phyloP scores from a whole-genome alignment of 2,329 filamentous ascomycete species.

The Cladophialophora immunda region DNA sequence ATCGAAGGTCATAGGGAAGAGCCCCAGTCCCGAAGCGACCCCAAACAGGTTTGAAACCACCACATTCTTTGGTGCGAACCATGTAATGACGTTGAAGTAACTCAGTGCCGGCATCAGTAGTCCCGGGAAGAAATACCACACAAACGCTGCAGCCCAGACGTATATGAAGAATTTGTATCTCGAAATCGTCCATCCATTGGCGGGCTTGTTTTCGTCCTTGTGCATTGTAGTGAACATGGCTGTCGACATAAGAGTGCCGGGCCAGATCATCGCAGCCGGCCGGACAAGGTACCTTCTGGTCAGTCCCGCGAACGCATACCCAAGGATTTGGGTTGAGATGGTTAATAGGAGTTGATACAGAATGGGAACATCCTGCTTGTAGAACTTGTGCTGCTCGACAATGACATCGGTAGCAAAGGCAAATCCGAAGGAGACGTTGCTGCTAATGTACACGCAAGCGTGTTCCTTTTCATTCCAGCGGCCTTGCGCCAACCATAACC shows the following conservation, averaged over 20 bases:
- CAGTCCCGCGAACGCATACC: conserved; percentile 85
- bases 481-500: conserved; percentile 80
- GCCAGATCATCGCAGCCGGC: conserved; percentile 91
- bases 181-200: conserved; percentile 83
- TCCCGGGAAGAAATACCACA: conserved; percentile 86
- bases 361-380: conserved; percentile 80
- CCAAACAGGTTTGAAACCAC: conserved; percentile 87
- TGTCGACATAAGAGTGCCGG: conserved; percentile 84
- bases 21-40: conserved; percentile 80
- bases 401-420: conserved; percentile 88
- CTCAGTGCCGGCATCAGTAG: conserved; percentile 83
- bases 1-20: conserved; percentile 88
- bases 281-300: conserved; percentile 82
- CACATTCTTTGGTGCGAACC: conserved; percentile 87
- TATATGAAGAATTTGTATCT: conserved; percentile 84
- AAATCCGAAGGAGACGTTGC: conserved; percentile 88
- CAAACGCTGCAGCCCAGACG: conserved; percentile 74
- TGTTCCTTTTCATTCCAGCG: conserved; percentile 90
- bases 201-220: conserved; percentile 81
- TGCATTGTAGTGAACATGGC: conserved; percentile 90
- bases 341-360: conserved; percentile 83
- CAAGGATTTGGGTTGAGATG: conserved; percentile 84
- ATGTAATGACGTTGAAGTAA: conserved; percentile 89
- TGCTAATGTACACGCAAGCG: conserved; percentile 87
- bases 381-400: conserved; percentile 88